A percentile compares a stretch with the other conserved stretches of the same genome.
Evolutionary conservation across 2,329 filamentous ascomycete species (phyloP).

Genomic region (Malbranchea zuffiana): DNA sequence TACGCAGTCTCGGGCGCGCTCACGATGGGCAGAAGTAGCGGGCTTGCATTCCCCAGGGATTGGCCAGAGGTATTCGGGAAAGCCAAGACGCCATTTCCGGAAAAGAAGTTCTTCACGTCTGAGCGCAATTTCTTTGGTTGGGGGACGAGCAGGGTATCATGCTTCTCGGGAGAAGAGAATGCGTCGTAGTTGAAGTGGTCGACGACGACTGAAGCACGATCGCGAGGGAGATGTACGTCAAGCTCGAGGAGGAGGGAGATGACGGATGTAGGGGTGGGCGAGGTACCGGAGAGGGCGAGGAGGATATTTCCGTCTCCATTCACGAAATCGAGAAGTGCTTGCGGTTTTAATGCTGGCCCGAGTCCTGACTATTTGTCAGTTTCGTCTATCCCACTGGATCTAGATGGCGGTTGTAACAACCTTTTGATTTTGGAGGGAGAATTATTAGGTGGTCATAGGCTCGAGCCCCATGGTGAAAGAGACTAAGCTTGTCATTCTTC

Average conservation of each 20-base stretch:
- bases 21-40: slow-evolving; percentile 70
- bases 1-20: slow-evolving; percentile 78
- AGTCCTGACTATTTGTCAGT: slow-evolving; percentile 49
- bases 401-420: slow-evolving; percentile 33
- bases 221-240: slow-evolving; percentile 75
- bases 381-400: neutral
- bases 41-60: slow-evolving; percentile 61
- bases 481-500: slow-evolving; percentile 62
- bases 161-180: slow-evolving; percentile 62
- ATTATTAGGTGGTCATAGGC: slow-evolving; percentile 85
- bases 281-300: slow-evolving; percentile 64
- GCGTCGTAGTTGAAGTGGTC: slow-evolving; percentile 95
- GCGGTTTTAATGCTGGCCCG: slow-evolving; percentile 77
- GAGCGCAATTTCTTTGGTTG: slow-evolving; percentile 54
- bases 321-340: slow-evolving; percentile 78
- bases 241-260: slow-evolving; percentile 73
- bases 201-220: slow-evolving; percentile 74
- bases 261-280: slow-evolving; percentile 59
- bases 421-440: slow-evolving; percentile 83
- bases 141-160: slow-evolving; percentile 77
- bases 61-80: slow-evolving; percentile 74
- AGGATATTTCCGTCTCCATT: slow-evolving; percentile 87
- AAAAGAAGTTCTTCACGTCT: slow-evolving; percentile 69
- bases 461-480: slow-evolving; percentile 79
- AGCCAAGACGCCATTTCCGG: slow-evolving; percentile 58